phyloP scores from a whole-genome alignment of 2,329 filamentous ascomycete species.

The Pyrenochaeta sp. region DNA sequence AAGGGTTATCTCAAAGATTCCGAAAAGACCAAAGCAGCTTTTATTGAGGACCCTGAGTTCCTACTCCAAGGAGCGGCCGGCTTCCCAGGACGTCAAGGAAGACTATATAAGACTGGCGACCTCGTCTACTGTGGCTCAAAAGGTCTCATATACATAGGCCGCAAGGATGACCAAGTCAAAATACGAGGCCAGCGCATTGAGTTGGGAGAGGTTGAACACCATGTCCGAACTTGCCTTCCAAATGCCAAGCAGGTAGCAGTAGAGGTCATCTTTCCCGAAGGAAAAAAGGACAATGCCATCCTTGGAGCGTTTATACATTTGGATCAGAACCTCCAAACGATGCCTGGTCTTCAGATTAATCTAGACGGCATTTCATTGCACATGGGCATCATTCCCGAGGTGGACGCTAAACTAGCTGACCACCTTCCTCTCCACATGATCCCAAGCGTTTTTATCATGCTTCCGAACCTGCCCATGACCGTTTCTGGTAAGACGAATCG shows the following conservation, averaged over 20 bases:
- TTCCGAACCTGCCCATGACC: conserved; percentile 54
- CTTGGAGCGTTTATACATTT: neutral
- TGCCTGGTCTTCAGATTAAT: neutral
- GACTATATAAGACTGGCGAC: conserved; percentile 75
- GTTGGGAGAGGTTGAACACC: conserved; percentile 29
- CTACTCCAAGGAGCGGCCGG: neutral
- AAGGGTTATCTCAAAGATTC: conserved; percentile 28
- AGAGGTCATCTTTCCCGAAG: neutral
- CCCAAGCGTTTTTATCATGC: conserved; percentile 54
- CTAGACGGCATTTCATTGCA: neutral
- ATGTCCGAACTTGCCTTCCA: neutral
- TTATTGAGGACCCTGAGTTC: neutral
- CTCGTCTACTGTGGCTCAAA: conserved; percentile 74
- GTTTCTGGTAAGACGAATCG: conserved; percentile 54
- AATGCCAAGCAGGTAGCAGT: neutral
- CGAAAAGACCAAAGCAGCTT: neutral
- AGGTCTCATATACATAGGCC: conserved; percentile 70
- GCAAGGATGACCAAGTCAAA: conserved; percentile 20
- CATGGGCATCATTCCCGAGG: conserved; percentile 16
- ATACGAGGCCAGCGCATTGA: conserved; percentile 27
- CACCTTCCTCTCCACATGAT: conserved; percentile 44
- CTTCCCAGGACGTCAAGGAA: neutral
- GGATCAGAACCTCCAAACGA: neutral
- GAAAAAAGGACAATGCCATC: neutral
- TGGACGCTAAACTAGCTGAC: no score